phyloP scores from a whole-genome alignment of 2,329 filamentous ascomycete genomes.

The Neurospora sp. region DNA sequence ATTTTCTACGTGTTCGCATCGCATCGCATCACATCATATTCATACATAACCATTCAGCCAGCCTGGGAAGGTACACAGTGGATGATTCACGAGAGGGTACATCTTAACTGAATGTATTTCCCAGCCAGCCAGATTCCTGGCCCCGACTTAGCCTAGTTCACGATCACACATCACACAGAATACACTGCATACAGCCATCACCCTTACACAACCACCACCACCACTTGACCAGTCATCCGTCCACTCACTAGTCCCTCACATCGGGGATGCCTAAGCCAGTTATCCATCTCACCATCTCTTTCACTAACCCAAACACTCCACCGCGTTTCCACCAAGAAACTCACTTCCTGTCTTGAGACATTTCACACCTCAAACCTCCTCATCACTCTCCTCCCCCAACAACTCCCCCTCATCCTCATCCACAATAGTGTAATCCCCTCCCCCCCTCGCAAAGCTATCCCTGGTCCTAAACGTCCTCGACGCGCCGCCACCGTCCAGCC shows the following conservation, averaged over 20 bases:
- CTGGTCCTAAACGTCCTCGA: constrained; percentile 72
- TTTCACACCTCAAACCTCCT: constrained; percentile 53
- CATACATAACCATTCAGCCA: neutral
- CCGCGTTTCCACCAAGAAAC: neutral
- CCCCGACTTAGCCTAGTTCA: too few species aligned
- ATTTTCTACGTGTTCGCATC: neutral
- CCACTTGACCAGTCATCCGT: neutral
- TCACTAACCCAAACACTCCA: neutral
- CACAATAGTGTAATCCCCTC: constrained; percentile 80
- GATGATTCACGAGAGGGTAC: too few species aligned
- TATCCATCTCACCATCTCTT: neutral
- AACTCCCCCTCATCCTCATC: constrained; percentile 93
- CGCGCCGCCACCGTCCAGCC: constrained; percentile 44
- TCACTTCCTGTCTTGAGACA: neutral
- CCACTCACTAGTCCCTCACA: neutral
- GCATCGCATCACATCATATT: neutral
- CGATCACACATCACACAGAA: too few species aligned
- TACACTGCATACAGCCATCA: too few species aligned
- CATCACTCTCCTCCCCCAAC: constrained; percentile 85
- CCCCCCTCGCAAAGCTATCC: constrained; percentile 76
- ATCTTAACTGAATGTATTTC: too few species aligned
- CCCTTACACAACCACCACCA: neutral
- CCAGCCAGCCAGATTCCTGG: too few species aligned
- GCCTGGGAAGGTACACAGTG: too few species aligned
- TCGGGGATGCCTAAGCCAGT: neutral